These are phyloP conservation scores for Garcia nutans DNA, from an alignment of 345 rosid genomes.

Conservation along the genomic window DNA sequence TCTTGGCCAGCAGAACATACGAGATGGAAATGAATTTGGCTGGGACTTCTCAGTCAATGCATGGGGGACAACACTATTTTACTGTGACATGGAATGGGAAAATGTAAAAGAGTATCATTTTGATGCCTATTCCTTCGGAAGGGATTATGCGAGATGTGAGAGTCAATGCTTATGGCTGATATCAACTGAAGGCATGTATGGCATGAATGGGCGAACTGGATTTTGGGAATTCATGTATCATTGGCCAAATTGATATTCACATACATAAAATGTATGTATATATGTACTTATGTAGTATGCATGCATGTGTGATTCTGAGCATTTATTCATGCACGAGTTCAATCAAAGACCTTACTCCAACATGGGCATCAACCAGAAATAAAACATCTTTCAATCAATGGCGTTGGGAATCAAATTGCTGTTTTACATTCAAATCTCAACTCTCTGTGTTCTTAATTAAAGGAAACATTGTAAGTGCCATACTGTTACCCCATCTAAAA, in stretches of 20 bases:
- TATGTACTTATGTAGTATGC: no score
- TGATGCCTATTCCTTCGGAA: conserved; percentile 34
- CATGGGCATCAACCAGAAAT: background rate
- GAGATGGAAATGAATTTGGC: conserved; percentile 42
- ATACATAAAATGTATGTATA: background rate
- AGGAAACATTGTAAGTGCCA: background rate
- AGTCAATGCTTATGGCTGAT: conserved; percentile 43
- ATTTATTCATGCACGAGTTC: no score
- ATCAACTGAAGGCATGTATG: conserved; percentile 45
- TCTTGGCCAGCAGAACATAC: conserved; percentile 45
- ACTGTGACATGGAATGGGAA: conserved; percentile 47
- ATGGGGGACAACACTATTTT: conserved; percentile 45
- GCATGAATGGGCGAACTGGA: conserved; percentile 39
- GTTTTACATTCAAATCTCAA: background rate
- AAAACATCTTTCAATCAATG: background rate
- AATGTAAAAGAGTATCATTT: conserved; percentile 34
- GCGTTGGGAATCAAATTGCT: background rate
- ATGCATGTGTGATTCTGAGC: no score
- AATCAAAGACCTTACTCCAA: background rate
- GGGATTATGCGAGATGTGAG: conserved; percentile 40
- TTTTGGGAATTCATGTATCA: conserved; percentile 52
- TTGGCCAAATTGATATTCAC: conserved; percentile 33
- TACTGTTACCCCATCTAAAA: background rate
- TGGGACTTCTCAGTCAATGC: conserved; percentile 48
- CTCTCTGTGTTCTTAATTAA: background rate